Evolutionary conservation across 2,329 filamentous ascomycete genomes (phyloP).

Genomic region (Microdochium bolleyi): DNA sequence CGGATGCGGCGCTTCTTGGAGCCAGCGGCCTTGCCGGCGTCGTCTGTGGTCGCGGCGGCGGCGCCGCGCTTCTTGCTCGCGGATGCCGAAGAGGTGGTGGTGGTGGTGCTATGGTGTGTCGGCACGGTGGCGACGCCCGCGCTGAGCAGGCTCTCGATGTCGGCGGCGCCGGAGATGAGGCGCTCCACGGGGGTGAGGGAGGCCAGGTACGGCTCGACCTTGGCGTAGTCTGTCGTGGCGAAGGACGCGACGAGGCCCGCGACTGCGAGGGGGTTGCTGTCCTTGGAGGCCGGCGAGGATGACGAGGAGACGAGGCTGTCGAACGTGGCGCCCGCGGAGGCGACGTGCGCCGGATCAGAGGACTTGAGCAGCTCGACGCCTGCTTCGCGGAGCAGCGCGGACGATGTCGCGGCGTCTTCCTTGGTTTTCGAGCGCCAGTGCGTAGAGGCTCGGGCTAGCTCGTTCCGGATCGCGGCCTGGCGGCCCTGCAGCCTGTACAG

Average conservation of each 20-base stretch:
- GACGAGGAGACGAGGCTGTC: conserved; percentile 46
- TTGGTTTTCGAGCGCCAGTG: conserved; percentile 65
- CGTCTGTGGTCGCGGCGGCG: conserved; percentile 15
- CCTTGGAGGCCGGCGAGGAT: conserved; percentile 37
- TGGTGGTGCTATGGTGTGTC: conserved; percentile 25
- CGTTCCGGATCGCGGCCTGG: conserved; percentile 60
- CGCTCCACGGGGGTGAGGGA: conserved; percentile 54
- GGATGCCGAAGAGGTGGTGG: conserved; percentile 22
- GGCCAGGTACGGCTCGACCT: conserved; percentile 44
- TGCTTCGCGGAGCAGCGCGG: conserved; percentile 71
- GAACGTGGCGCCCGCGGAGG: conserved; percentile 72
- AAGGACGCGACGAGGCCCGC: conserved; percentile 84
- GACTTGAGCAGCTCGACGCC: conserved; percentile 78
- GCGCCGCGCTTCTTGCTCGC: conserved; percentile 35
- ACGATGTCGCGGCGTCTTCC: conserved; percentile 26
- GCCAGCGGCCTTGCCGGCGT: conserved; percentile 26
- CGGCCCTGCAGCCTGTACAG: conserved; percentile 73
- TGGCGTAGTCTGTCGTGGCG: conserved; percentile 51
- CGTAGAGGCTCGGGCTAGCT: conserved; percentile 69
- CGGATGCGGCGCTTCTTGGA: conserved; percentile 38
- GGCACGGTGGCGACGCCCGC: conserved; percentile 52
- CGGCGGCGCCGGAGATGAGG: conserved; percentile 43
- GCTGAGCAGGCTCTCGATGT: conserved; percentile 55
- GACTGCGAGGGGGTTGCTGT: conserved; percentile 60
- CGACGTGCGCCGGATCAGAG: conserved; percentile 57